phyloP scores from a whole-genome alignment of 2,329 filamentous ascomycete genomes.

The Xylariomycetidae sp. region DNA sequence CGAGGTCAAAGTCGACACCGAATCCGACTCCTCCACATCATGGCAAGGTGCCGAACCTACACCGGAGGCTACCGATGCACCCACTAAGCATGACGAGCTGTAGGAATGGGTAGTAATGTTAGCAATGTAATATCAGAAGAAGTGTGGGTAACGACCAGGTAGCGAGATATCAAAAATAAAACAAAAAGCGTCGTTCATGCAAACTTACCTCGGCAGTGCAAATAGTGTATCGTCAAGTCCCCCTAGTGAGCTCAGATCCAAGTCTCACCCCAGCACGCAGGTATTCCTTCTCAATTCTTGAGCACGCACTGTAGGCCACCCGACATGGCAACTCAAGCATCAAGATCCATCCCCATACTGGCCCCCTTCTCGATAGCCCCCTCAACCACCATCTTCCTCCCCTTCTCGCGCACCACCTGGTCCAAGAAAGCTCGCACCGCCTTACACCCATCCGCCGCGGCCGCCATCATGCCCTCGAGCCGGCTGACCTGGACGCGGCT shows the following conservation, averaged over 20 bases:
- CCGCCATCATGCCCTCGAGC: constrained; percentile 87
- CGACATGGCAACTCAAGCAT: constrained; percentile 18
- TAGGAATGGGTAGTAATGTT: constrained; percentile 22
- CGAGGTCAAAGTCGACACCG: constrained; percentile 23
- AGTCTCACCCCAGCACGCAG: background rate
- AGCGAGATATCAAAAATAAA: too few relatives aligned
- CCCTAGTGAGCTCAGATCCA: background rate
- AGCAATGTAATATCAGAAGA: too few relatives aligned
- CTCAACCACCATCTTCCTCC: constrained; percentile 57
- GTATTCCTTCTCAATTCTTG: background rate
- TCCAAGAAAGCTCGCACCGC: constrained; percentile 80
- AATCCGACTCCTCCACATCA: constrained; percentile 20
- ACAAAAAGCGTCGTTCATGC: background rate
- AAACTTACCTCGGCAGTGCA: too few relatives aligned
- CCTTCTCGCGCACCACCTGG: constrained; percentile 68
- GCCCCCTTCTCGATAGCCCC: constrained; percentile 46
- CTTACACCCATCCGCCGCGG: constrained; percentile 87
- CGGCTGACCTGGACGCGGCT: constrained; percentile 77
- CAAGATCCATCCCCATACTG: constrained; percentile 48
- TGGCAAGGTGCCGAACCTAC: constrained; percentile 30
- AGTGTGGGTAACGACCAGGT: too few relatives aligned
- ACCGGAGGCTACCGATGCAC: constrained; percentile 26
- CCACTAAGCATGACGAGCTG: constrained; percentile 45
- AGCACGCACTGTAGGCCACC: background rate
- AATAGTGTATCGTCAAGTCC: too few relatives aligned